Evolutionary conservation across 352 stramenopile species (phyloP).

Genomic region (Albugo candida): DNA sequence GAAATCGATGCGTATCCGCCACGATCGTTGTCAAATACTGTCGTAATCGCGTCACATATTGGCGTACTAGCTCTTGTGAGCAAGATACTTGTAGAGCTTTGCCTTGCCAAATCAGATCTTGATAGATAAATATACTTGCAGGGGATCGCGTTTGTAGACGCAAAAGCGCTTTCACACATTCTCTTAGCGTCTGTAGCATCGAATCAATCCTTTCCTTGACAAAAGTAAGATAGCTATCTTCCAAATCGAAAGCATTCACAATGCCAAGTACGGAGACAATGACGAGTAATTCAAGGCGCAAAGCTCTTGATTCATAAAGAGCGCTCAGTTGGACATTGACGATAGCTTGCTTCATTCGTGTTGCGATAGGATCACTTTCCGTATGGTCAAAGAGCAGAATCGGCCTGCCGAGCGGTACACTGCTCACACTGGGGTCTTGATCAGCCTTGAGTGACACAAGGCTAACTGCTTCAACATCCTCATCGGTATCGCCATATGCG

Average conservation of each 20-base stretch:
- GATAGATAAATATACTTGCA: constrained; percentile 47
- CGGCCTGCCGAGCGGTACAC: constrained; percentile 29
- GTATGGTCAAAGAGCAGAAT: constrained; percentile 72
- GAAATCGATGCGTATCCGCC: constrained; percentile 53
- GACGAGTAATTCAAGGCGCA: constrained; percentile 38
- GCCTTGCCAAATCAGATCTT: constrained; percentile 65
- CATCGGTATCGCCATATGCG: background rate
- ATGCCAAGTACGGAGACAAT: constrained; percentile 35
- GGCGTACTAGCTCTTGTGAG: too few species aligned
- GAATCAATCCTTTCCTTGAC: constrained; percentile 13
- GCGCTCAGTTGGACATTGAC: constrained; percentile 66
- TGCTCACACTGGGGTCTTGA: background rate
- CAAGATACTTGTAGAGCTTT: background rate
- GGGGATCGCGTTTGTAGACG: constrained; percentile 34
- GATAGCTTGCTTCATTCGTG: constrained; percentile 33
- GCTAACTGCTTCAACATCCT: background rate
- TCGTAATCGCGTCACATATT: too few species aligned
- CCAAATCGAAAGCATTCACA: constrained; percentile 26
- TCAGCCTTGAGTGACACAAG: background rate
- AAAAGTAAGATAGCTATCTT: background rate
- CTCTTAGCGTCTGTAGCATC: constrained; percentile 24
- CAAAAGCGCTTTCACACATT: constrained; percentile 29
- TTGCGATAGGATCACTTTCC: constrained; percentile 15
- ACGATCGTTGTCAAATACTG: constrained; percentile 11
- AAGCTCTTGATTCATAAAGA: constrained; percentile 41